These are phyloP conservation scores for Allium sativum DNA, from an alignment of 106 monocot genomes.

Conservation along the genomic window DNA sequence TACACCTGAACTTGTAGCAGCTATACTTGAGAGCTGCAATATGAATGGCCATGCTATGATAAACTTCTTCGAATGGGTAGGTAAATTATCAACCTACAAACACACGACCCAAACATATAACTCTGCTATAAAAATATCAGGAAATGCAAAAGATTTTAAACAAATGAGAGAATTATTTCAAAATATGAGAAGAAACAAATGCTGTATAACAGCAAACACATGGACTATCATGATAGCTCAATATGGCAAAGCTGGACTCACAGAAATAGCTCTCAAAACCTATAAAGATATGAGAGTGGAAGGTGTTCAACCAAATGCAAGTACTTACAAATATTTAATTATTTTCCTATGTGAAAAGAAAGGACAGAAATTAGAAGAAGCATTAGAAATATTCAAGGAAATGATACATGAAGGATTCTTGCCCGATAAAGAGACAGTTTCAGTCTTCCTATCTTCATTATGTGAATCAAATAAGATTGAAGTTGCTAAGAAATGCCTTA, in stretches of 20 bases:
- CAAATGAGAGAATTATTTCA: conserved; percentile 62
- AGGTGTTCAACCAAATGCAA: conserved; percentile 35
- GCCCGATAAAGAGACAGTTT: conserved; percentile 55
- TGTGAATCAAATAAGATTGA: conserved; percentile 44
- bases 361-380: conserved; percentile 50
- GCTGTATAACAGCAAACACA: conserved; percentile 41
- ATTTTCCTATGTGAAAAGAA: conserved; percentile 71
- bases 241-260: conserved; percentile 79
- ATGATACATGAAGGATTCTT: conserved; percentile 44
- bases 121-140: conserved; percentile 82
- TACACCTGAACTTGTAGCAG: conserved; percentile 48
- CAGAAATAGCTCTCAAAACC: conserved; percentile 60
- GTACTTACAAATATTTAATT: conserved; percentile 68
- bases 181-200: conserved; percentile 56
- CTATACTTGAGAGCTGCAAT: conserved; percentile 28
- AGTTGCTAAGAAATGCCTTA: conserved; percentile 37
- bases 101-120: conserved; percentile 62
- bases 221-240: conserved; percentile 91
- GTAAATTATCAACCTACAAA: conserved; percentile 26
- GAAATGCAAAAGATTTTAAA: conserved; percentile 70
- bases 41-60: conserved; percentile 45
- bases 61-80: conserved; percentile 67
- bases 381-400: conserved; percentile 55
- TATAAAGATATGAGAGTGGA: conserved; percentile 68
- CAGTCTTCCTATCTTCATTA: conserved; percentile 49